phyloP scores from a whole-genome alignment of 805 yeast genomes.

The Isabelozyma pseudorhagii region DNA sequence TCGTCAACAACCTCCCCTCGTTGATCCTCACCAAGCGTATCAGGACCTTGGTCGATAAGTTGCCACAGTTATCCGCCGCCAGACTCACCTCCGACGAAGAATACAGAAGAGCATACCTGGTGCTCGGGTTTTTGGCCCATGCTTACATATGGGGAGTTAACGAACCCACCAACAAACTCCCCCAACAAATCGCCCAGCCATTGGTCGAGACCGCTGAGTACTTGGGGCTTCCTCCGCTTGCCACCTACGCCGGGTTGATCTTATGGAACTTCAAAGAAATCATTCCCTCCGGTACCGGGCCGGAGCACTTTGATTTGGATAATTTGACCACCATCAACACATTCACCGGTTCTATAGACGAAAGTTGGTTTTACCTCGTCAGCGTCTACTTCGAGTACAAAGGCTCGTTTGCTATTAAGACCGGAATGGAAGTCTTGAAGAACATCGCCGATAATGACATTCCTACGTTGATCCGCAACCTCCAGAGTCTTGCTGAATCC shows the following conservation, averaged over 20 bases:
- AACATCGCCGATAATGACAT: constrained; percentile 49
- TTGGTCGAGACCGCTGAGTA: constrained; percentile 54
- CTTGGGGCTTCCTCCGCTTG: constrained; percentile 78
- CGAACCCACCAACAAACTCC: constrained; percentile 58
- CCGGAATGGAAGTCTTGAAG: constrained; percentile 66
- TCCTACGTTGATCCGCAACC: constrained; percentile 35
- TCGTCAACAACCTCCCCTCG: constrained; percentile 68
- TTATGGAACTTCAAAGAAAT: constrained; percentile 83
- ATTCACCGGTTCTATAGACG: constrained; percentile 88
- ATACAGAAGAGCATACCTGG: constrained; percentile 75
- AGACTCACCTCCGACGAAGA: constrained; percentile 46
- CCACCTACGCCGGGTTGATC: constrained; percentile 83
- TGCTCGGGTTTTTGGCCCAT: constrained; percentile 77
- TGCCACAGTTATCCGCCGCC: constrained; percentile 56
- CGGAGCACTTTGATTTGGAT: constrained; percentile 50
- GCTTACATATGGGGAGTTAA: constrained; percentile 88
- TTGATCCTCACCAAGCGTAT: constrained; percentile 63
- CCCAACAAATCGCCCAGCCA: constrained; percentile 68
- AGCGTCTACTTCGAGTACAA: constrained; percentile 81
- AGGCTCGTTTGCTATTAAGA: constrained; percentile 68
- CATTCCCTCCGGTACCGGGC: constrained; percentile 37
- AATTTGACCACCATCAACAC: constrained; percentile 77
- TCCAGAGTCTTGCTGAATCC: constrained; percentile 68
- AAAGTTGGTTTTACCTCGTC: constrained; percentile 89
- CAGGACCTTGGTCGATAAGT: constrained; percentile 57